phyloP scores from a whole-genome alignment of 2,329 filamentous ascomycete genomes.

The Thielaviopsis euricoi region DNA sequence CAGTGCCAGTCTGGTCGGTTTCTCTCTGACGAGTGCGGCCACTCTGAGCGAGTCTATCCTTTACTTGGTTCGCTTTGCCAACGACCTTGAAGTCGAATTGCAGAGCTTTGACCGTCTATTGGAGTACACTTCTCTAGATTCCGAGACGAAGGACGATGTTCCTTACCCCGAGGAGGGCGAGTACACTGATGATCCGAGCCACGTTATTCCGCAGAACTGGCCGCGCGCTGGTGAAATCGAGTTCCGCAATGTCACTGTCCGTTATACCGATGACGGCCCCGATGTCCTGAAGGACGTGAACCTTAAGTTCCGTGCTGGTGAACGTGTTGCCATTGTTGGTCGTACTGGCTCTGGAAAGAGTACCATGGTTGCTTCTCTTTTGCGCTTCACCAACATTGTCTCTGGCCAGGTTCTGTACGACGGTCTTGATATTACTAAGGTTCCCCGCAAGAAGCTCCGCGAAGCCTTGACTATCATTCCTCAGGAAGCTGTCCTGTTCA shows the following conservation, averaged over 20 bases:
- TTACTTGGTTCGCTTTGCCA: slow-evolving; percentile 25
- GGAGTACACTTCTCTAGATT: slow-evolving; percentile 21
- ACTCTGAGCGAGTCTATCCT: slow-evolving; percentile 28
- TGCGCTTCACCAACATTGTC: slow-evolving; percentile 26
- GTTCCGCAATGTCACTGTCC: slow-evolving; percentile 23
- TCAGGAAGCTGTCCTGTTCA: slow-evolving; percentile 33
- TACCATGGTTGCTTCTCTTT: slow-evolving; percentile 34
- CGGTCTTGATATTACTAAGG: slow-evolving; percentile 27
- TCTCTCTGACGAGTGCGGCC: slow-evolving; percentile 31
- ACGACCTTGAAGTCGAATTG: slow-evolving; percentile 31
- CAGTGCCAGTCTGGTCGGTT: slow-evolving; percentile 28
- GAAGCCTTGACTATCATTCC: slow-evolving; percentile 32
- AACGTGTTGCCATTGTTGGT: slow-evolving; percentile 56
- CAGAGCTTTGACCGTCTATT: slow-evolving; percentile 26
- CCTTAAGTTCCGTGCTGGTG: slow-evolving; percentile 36
- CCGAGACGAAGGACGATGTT: slow-evolving; percentile 20
- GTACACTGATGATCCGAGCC: slow-evolving; percentile 16
- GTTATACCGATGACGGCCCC: slow-evolving; percentile 21
- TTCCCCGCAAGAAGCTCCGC: slow-evolving; percentile 26
- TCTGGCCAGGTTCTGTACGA: slow-evolving; percentile 29
- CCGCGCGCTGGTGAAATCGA: slow-evolving; percentile 21
- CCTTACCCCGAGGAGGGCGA: slow-evolving; percentile 16
- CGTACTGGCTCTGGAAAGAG: slow-evolving; percentile 62
- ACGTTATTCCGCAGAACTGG: slow-evolving; percentile 19
- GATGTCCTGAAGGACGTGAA: slow-evolving; percentile 27